Evolutionary conservation across 2,329 filamentous ascomycete species (phyloP), one percentile per base, ranked within the genome.

Genomic region (Calonectria multiphialidica): DNA sequence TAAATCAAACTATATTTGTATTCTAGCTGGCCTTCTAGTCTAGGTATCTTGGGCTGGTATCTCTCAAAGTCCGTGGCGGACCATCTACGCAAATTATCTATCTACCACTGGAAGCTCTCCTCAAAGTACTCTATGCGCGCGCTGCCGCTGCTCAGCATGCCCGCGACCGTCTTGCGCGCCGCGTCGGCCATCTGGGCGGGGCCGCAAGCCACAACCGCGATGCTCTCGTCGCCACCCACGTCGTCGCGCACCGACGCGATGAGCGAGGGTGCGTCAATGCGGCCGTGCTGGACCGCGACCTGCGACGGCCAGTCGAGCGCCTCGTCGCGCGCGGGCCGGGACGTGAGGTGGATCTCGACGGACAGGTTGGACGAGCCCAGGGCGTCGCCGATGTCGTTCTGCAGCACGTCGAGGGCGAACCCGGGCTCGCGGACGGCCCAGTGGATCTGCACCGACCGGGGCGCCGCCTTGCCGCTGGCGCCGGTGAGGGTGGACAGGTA

Each of bases 151-250:
- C 72, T 74, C 21, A 87, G 70, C 16, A 80, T 74, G 2, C 79
- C 76, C 0, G 83, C 80, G 0, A 85, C 84, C 0, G 84, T 82
- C 55, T 73, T 74, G 49, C 86, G 77, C 3, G 85, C 80, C 35
- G 86, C 84, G 70, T 88, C 86, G 0, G 84, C 85, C 86, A 88
- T 86, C 42, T 77, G 80, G 2, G 81, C 83, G 13, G 86, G 86
- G 0, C 86, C 86, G 68, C 86, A 88, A 0, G 84, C 84, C 15
- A 88, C 80, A 0, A 88, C 80, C 0, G 86, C 86, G 1, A 87
- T 50, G 15, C 79, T 80, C 2, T 79, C 0, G 70, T 68, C 0
- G 72, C 72, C 0, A 75, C 76, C 1, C 13, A 37, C 35, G 4
- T 76, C 70, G 4, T 74, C 75, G 1, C 76, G 79, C 0, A 82